A percentile compares a stretch with the other conserved stretches of the same genome.
Evolutionary conservation across 2,329 filamentous ascomycete genomes (phyloP).

Genomic region (Monilinia fructigena): DNA sequence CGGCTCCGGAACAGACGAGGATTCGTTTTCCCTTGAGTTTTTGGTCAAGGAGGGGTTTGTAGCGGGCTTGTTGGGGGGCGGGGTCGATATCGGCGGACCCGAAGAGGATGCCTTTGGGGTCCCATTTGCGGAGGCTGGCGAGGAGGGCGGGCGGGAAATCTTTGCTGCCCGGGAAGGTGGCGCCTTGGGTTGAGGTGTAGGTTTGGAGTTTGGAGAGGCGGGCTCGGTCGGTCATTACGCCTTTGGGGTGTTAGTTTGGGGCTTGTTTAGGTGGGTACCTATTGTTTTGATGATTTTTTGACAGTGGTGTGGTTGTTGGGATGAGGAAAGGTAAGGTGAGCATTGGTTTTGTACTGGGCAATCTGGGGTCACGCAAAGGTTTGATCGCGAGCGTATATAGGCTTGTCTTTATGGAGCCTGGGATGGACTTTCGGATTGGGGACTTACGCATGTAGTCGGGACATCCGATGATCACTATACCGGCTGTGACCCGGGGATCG

Average conservation of each 20-base stretch:
- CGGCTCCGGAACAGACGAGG: slow-evolving; percentile 62
- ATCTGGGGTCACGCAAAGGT: background rate
- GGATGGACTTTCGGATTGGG: no score
- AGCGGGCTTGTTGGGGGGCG: slow-evolving; percentile 42
- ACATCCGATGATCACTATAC: slow-evolving; percentile 80
- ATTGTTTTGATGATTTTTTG: background rate
- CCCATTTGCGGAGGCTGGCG: slow-evolving; percentile 59
- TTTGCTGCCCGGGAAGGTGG: slow-evolving; percentile 68
- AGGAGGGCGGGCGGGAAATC: slow-evolving; percentile 75
- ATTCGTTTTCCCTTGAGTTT: slow-evolving; percentile 62
- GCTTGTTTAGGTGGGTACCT: background rate
- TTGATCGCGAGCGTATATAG: no score
- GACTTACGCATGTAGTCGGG: slow-evolving; percentile 74
- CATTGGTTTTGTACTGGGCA: background rate
- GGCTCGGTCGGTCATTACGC: slow-evolving; percentile 77
- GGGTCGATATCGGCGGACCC: slow-evolving; percentile 45
- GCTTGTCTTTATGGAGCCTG: no score
- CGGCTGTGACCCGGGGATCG: slow-evolving; percentile 76
- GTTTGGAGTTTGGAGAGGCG: slow-evolving; percentile 63
- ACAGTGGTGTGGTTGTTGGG: background rate
- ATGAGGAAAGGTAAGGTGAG: background rate
- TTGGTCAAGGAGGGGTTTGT: slow-evolving; percentile 49
- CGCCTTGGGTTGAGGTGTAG: slow-evolving; percentile 56
- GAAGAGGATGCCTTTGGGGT: slow-evolving; percentile 75
- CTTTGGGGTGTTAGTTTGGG: slow-evolving; percentile 27